These are phyloP conservation scores for Monosporascus cannonballus DNA, from an alignment of 2,329 filamentous ascomycete genomes.

Conservation along the genomic window DNA sequence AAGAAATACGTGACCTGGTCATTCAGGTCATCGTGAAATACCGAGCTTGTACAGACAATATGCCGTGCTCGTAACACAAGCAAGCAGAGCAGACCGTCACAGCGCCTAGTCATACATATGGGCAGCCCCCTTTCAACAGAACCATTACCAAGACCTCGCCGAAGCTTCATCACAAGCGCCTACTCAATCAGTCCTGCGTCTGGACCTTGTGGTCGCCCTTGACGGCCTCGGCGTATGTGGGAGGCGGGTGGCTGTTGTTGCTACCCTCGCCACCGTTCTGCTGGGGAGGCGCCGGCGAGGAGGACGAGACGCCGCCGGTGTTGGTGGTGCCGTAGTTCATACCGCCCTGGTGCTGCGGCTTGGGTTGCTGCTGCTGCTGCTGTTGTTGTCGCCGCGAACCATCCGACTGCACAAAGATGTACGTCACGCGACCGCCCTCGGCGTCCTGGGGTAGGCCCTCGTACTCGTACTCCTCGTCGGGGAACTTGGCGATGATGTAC, in stretches of 20 bases:
- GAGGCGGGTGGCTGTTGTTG: constrained; percentile 54
- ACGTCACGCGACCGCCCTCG: constrained; percentile 59
- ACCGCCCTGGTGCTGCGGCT: constrained; percentile 24
- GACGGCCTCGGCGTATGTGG: constrained; percentile 85
- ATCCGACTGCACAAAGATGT: constrained; percentile 62
- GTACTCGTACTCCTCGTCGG: constrained; percentile 69
- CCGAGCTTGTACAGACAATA: no score
- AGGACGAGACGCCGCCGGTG: constrained; percentile 15
- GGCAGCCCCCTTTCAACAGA: no score
- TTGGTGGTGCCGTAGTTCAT: constrained; percentile 43
- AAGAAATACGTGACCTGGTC: no score
- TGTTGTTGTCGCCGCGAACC: constrained; percentile 30
- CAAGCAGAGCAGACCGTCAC: no score
- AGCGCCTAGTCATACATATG: no score
- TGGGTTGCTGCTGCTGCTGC: constrained; percentile 28
- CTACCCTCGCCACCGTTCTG: constrained; percentile 27
- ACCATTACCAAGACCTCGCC: no score
- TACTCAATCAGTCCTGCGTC: constrained; percentile 42
- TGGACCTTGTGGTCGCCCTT: constrained; percentile 90
- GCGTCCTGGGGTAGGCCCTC: constrained; percentile 53
- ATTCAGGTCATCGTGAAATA: no score
- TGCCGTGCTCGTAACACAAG: no score
- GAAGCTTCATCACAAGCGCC: no score
- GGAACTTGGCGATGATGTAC: constrained; percentile 94
- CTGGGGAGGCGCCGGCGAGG: constrained; percentile 23